phyloP scores from a whole-genome alignment of 768 basidiomycete genomes.

The Phlebiopsis gigantea region DNA sequence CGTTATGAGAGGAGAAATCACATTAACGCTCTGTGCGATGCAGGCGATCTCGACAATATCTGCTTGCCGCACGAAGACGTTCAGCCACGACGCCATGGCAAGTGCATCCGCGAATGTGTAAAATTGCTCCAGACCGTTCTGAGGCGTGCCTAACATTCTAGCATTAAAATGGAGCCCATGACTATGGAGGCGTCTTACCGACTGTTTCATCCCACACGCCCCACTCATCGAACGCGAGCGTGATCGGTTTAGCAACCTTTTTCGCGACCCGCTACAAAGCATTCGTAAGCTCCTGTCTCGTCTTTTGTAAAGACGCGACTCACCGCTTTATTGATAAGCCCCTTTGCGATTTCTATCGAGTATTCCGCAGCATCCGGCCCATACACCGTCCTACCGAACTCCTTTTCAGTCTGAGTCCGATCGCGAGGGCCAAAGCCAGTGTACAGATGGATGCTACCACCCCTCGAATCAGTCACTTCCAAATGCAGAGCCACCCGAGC shows the following conservation, averaged over 20 bases:
- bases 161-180: neutral
- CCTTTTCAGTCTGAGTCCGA: conserved; percentile 17
- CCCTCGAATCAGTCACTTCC: neutral
- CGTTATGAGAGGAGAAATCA: conserved; percentile 35
- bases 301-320: neutral
- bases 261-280: conserved; percentile 15
- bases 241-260: conserved; percentile 18
- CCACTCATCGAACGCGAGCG: conserved; percentile 22
- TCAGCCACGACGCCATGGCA: conserved; percentile 56
- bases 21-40: conserved; percentile 52
- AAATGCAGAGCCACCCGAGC: neutral
- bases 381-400: conserved; percentile 20
- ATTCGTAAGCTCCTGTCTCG: no score
- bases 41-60: conserved; percentile 57
- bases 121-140: conserved; percentile 19
- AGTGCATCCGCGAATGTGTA: conserved; percentile 23
- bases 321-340: conserved; percentile 22
- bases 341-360: conserved; percentile 19
- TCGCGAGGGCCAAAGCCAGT: conserved; percentile 21
- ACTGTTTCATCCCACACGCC: conserved; percentile 24
- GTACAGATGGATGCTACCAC: conserved; percentile 19
- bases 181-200: conserved; percentile 8
- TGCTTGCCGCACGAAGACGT: conserved; percentile 54
- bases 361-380: conserved; percentile 22
- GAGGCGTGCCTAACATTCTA: conserved; percentile 15